Base-by-base conservation (phyloP, 345 rosid genomes). In the Carallia pectinifolia region DNA sequence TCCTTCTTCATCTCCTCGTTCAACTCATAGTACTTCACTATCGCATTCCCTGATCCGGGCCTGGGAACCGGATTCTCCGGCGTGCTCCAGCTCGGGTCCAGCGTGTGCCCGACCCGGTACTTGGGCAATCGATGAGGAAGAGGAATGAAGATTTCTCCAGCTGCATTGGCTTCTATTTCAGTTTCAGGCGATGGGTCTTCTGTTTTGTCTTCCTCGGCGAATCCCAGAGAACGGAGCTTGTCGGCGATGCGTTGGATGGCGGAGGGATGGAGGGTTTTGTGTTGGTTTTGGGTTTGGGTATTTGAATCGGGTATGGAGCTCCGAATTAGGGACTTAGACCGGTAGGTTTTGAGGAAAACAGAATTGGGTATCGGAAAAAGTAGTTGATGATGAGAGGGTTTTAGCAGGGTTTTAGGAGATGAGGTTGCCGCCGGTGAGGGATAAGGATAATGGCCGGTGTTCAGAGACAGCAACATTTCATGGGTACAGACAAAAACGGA, bases 11-110 rank as follows among this genome's bases (percentile, higher is more conserved):
- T 77, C 66, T 79, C 87, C 53, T 73, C 65, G 68, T 80, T 87
- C 85, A 87, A 12, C 77, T 84, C 85, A 67, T 83, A 78, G 58
- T 81, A 84, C 89, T 93, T 80, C 31, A 71, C 79, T 5, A 93
- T 83, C 29, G 88, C 85, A 53, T 82, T 76, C 29, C 93, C 92
- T 3, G 97, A 83, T 30, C 97, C 96, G 18, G 97, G 97, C 1
- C 65, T 79, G 7, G 96, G 93, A 6, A 90, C 90, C 1, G 98
- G 97, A 60, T 85, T 88, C 76, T 88, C 88, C 5, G 98, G 97
- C 33, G 93, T 83, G 82, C 91, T 88, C 98, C 98, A 94, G 90
- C 95, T 94, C 37, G 90, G 68, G 76, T 94, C 98, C 23, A 94
- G 73, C n/a, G 95, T 91, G 74, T 94, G 95, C 2, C 98, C 98